Base-by-base conservation (phyloP, 257 asterid species). In the Nicotiana sylvestris region DNA sequence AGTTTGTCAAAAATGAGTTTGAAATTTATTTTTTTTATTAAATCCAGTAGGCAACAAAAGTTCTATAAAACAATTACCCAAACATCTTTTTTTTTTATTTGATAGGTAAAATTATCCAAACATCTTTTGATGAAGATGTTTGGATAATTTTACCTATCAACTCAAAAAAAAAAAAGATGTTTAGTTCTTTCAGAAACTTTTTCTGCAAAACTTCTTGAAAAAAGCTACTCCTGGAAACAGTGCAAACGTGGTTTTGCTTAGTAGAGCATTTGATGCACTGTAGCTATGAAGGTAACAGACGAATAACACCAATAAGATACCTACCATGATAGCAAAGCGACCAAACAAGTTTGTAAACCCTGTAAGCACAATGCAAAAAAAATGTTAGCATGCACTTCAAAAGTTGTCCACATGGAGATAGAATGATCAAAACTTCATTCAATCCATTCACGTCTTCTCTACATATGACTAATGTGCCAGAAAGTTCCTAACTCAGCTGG, bases 281-380 rank as follows among this genome's bases (percentile, higher is more conserved):
- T 77, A n/a, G n/a, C 51, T 81, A 81, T n/a, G 60, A 6, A 43
- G 57, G 57, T 37, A 77, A 81, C 35, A 76, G 29, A 43, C 2
- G 62, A 21, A 62, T 25, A 79, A 18, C 43, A 79, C 46, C 27
- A 79, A 84, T 29, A 69, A 32, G 68, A 66, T 57, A 87, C 92
- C 66, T 94, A 96, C 99, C 99, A 94, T 80, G 98, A 93, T 81
- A 96, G 86, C 37, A 96, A 87, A 74, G 98, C 94, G 81, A 96
- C 97, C 82, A 96, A 89, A 90, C 99, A 96, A 79, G 97, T 94
- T 86, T 90, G 99, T 86, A 96, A 74, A 82, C 99, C 99, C 99
- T 96, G 94, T 46, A 87, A 62, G 76, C 16, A 83, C 78, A 86
- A 84, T 39, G 85, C 74, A 65, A 66, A 74, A 82, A 78, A 67